Evolutionary conservation across 345 rosid species (phyloP).

Genomic region (Brassica cretica): DNA sequence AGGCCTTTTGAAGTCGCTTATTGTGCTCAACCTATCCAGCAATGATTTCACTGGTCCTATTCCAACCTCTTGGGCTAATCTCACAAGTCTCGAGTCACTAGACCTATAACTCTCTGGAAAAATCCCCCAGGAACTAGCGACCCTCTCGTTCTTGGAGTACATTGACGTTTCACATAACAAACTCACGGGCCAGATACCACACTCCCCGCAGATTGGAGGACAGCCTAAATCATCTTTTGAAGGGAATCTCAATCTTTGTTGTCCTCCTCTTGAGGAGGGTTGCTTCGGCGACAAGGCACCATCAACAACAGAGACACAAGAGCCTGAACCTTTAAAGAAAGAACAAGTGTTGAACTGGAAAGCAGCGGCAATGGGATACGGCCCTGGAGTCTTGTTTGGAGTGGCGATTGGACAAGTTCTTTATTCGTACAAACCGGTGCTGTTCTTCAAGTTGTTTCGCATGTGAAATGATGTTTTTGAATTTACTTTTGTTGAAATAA

Average conservation of each 20-base stretch:
- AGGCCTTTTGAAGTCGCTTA: too few species aligned
- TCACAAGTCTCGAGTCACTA: too few species aligned
- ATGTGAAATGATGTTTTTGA: neutral
- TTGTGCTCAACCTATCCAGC: too few species aligned
- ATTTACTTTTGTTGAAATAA: neutral
- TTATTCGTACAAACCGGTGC: neutral
- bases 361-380: neutral
- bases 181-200: neutral
- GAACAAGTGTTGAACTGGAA: neutral
- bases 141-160: too few species aligned
- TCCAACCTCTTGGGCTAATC: too few species aligned
- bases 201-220: neutral
- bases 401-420: neutral
- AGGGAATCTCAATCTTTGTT: neutral
- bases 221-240: neutral
- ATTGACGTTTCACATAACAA: too few species aligned
- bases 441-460: neutral
- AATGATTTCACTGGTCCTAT: too few species aligned
- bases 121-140: too few species aligned
- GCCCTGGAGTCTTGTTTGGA: constrained; percentile 1
- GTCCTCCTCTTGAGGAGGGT: neutral
- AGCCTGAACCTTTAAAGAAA: neutral
- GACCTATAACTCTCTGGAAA: too few species aligned
- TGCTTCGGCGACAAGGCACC: neutral
- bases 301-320: neutral